A percentile compares a stretch with the other conserved stretches of the same genome.
phyloP scores from a whole-genome alignment of 106 monocot genomes.

The Hemerocallis citrina region DNA sequence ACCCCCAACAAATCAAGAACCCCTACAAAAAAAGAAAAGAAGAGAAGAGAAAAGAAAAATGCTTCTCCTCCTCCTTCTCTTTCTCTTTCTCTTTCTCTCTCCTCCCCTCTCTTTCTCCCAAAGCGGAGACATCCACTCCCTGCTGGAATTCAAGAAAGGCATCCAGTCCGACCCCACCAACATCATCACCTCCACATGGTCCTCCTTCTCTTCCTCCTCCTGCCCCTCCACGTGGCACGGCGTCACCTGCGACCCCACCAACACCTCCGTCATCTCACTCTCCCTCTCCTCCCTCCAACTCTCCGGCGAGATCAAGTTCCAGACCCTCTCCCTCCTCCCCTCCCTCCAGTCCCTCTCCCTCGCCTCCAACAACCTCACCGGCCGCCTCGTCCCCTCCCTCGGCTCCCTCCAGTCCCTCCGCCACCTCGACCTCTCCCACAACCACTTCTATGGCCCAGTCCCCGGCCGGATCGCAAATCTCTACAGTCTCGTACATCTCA shows the following conservation, averaged over 20 bases:
- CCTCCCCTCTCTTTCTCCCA: conserved; percentile 9
- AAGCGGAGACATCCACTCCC: conserved; percentile 38
- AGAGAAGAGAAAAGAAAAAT: too few relatives aligned
- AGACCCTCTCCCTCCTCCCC: conserved; percentile 32
- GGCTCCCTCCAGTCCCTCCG: conserved; percentile 46
- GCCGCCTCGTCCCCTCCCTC: conserved; percentile 51
- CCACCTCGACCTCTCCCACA: conserved; percentile 69
- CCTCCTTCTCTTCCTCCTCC: conserved; percentile 2
- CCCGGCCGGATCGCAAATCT: conserved; percentile 51
- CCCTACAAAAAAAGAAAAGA: too few relatives aligned
- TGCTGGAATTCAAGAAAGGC: conserved; percentile 85
- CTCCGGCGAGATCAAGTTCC: conserved; percentile 63
- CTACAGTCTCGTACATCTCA: conserved; percentile 38
- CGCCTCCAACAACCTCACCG: conserved; percentile 64
- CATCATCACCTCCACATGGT: conserved; percentile 38
- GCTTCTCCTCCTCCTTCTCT: conserved; percentile 3
- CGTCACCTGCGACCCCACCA: conserved; percentile 32
- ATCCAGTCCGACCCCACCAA: conserved; percentile 42
- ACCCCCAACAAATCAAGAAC: too few relatives aligned
- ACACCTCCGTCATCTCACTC: conserved; percentile 46
- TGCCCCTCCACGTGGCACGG: conserved; percentile 23
- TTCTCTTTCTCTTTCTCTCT: conserved; percentile 1
- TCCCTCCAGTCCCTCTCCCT: conserved; percentile 54
- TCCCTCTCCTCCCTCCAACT: conserved; percentile 47
- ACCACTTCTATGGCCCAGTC: conserved; percentile 75